phyloP scores from a whole-genome alignment of 2,329 filamentous ascomycete species.

The Leptographium procerum region DNA sequence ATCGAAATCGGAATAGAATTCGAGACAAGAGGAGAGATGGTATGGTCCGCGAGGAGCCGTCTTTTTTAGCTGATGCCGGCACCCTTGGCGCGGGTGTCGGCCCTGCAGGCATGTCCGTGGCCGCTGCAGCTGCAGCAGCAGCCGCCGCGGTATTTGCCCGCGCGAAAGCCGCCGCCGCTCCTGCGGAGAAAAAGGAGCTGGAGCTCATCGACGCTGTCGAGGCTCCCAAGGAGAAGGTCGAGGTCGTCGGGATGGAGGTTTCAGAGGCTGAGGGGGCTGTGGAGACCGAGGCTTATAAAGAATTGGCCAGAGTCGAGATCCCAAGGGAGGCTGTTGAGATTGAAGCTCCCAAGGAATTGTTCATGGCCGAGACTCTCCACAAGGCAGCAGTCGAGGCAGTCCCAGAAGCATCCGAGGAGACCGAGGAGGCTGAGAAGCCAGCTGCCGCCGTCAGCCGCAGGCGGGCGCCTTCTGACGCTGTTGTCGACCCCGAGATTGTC shows the following conservation, averaged over 20 bases:
- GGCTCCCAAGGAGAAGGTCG: constrained; percentile 8
- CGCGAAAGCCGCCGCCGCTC: constrained; percentile 35
- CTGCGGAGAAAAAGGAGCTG: constrained; percentile 25
- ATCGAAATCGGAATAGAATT: constrained; percentile 7
- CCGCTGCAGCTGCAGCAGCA: constrained; percentile 51
- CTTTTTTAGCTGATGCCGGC: constrained; percentile 65
- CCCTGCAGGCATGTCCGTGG: constrained; percentile 42
- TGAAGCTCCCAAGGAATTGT: no score
- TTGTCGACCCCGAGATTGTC: constrained; percentile 46
- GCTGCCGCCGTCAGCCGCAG: not conserved
- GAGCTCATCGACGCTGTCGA: no score
- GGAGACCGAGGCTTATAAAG: not conserved
- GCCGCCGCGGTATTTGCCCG: constrained; percentile 24
- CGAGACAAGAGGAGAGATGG: constrained; percentile 7
- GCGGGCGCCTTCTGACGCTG: constrained; percentile 17
- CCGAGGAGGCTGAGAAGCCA: not conserved
- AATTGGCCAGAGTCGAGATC: not conserved
- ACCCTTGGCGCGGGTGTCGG: constrained; percentile 60
- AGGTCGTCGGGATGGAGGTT: not conserved
- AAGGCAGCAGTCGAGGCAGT: not conserved
- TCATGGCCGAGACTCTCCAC: not conserved
- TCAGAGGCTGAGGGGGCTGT: not conserved
- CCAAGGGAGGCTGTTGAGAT: not conserved
- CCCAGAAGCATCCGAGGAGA: no score
- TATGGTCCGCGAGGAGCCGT: constrained; percentile 17